Evolutionary conservation across 331 rosid genomes (phyloP), one percentile per base, ranked within the genome.

Genomic region (Pyracantha coccinea): DNA sequence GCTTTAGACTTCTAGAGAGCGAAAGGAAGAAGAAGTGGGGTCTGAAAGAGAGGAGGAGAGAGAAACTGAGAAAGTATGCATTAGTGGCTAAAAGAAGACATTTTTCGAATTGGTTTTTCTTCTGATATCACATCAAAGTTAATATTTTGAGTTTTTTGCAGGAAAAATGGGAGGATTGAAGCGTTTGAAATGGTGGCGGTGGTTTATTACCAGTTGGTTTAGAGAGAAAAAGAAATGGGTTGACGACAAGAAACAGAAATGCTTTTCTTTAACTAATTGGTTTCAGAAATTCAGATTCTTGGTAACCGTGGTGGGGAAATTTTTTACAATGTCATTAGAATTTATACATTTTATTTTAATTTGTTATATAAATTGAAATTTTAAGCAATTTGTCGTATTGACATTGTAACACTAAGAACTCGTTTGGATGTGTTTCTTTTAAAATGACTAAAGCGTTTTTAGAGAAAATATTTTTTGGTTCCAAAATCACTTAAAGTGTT

Each of bases 11-110:
- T 73, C 66, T 50, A 50, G 68, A 57, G 58, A 44, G 69, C 38
- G 67, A 13, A n/a, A 69, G 1, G 63, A 45, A 24, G 44, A 21
- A 10, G 80, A 74, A 23, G 80, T 65, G 75, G 77, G 78, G 81
- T 54, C 65, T 71, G 23, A 31, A 6, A 54, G 16, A 16, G 50
- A 24, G 61, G 47, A 41, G 47, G 47, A 41, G 15, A 41, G 47
- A 41, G 14, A 38, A 38, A 38, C 44, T 9, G 44, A 35, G 47
- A 79, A 5, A 14, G 76, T 82, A 66, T 6, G 84, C 78, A 78
- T 75, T 72, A 55, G 77, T 68, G 80, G 79, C 68, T n/a, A 50
- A 78, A 58, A 57, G 50, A 47, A 16, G 20, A 58, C 32, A 4
- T 23, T 17, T 72, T 8, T 74, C 5, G 21, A 45, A 52, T 54